These are phyloP conservation scores for Thielaviopsis populi DNA, from an alignment of 2,329 filamentous ascomycete species.

Conservation along the genomic window DNA sequence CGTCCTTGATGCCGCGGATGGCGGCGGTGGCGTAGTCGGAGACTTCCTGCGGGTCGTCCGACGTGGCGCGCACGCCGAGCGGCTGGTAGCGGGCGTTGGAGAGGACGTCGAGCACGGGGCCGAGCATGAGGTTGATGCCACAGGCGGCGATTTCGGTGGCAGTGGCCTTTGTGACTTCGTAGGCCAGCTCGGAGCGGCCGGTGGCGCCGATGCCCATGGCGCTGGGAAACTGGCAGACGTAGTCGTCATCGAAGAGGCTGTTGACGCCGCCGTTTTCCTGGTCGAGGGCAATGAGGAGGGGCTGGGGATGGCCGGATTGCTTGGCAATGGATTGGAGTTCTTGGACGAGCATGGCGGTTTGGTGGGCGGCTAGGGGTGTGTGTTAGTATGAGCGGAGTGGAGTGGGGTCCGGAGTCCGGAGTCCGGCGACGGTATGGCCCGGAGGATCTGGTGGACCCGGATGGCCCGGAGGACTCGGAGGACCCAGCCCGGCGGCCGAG, in stretches of 20 bases:
- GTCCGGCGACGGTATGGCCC: too few relatives aligned
- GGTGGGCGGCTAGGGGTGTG: conserved; percentile 62
- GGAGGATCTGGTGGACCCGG: too few relatives aligned
- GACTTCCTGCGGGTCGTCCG: conserved; percentile 89
- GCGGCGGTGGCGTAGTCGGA: conserved; percentile 83
- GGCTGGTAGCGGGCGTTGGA: conserved; percentile 88
- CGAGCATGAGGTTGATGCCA: conserved; percentile 90
- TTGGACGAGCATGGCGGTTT: conserved; percentile 74
- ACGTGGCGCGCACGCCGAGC: conserved; percentile 73
- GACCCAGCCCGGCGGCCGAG: too few relatives aligned
- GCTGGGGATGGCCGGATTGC: conserved; percentile 76
- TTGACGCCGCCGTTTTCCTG: conserved; percentile 98
- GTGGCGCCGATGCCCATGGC: conserved; percentile 95
- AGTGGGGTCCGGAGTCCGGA: too few relatives aligned
- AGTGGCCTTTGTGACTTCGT: conserved; percentile 81
- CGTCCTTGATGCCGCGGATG: conserved; percentile 85
- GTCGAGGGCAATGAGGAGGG: conserved; percentile 78
- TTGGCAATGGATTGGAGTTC: conserved; percentile 87
- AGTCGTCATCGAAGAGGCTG: conserved; percentile 88
- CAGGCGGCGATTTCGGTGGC: conserved; percentile 84
- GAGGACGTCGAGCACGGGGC: conserved; percentile 82
- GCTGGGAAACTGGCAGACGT: conserved; percentile 90
- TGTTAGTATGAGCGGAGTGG: not conserved
- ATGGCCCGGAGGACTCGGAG: too few relatives aligned
- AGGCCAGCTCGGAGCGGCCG: conserved; percentile 69